A percentile compares a stretch with the other conserved stretches of the same genome.
Conservation (phyloP, 2,329 filamentous ascomycete genomes). For the Monilinia fructicola region DNA sequence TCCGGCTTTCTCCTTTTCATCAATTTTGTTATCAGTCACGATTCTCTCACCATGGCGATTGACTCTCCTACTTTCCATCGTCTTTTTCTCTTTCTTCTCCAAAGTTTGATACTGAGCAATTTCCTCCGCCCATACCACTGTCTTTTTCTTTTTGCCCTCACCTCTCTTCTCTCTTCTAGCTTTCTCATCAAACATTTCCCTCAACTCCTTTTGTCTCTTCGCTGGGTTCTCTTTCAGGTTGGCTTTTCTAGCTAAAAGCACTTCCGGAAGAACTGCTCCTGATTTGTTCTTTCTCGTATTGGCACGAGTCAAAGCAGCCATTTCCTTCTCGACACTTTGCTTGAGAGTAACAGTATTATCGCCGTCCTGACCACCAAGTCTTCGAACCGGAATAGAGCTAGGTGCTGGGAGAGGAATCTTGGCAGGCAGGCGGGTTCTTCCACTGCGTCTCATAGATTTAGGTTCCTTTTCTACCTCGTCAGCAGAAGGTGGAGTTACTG, state of each 20-base stretch:
- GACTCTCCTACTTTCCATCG: slow-evolving; percentile 30
- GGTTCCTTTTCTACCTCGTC: slow-evolving; percentile 31
- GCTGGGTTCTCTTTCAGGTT: slow-evolving; percentile 45
- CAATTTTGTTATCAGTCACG: slow-evolving; percentile 30
- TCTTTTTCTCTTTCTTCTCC: slow-evolving; percentile 31
- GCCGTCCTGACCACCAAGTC: slow-evolving; percentile 36
- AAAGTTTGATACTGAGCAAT: slow-evolving; percentile 37
- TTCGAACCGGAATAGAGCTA: slow-evolving; percentile 39
- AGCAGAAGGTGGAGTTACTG: slow-evolving; percentile 15
- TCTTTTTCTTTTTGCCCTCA: slow-evolving; percentile 34
- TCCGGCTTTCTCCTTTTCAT: slow-evolving; percentile 31
- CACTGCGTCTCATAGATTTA: slow-evolving; percentile 37
- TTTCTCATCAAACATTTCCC: slow-evolving; percentile 41
- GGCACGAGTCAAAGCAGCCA: slow-evolving; percentile 45
- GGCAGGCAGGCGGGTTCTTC: slow-evolving; percentile 38
- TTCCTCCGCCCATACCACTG: slow-evolving; percentile 39
- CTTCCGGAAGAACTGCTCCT: slow-evolving; percentile 40
- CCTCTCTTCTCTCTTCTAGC: slow-evolving; percentile 31
- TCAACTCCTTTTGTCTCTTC: slow-evolving; percentile 41
- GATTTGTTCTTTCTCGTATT: slow-evolving; percentile 51
- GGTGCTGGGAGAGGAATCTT: slow-evolving; percentile 35
- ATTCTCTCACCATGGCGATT: slow-evolving; percentile 19
- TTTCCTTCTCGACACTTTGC: slow-evolving; percentile 45
- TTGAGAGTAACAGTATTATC: slow-evolving; percentile 37
- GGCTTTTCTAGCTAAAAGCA: slow-evolving; percentile 40